These are phyloP conservation scores for Boechera divaricarpa DNA, from an alignment of 345 rosid genomes.

Conservation along the genomic window DNA sequence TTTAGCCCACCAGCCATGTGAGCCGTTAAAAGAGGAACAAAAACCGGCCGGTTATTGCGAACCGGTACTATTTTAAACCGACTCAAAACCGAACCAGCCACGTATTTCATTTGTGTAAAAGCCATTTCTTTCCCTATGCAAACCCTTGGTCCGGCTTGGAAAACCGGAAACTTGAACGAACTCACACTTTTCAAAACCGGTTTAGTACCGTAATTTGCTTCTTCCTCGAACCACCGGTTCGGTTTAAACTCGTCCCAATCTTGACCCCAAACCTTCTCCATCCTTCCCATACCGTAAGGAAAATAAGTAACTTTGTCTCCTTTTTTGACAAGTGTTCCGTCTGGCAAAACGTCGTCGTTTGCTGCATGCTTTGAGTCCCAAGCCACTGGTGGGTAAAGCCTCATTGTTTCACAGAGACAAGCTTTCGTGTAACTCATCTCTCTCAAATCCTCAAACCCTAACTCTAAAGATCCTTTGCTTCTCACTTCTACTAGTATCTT, in stretches of 20 bases:
- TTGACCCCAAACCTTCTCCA: conserved; percentile 73
- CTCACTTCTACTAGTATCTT: conserved; percentile 50
- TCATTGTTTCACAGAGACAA: conserved; percentile 67
- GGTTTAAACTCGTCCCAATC: conserved; percentile 72
- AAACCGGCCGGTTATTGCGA: conserved; percentile 48
- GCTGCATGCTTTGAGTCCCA: conserved; percentile 74
- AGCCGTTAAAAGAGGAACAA: conserved; percentile 68
- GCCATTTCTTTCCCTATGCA: conserved; percentile 83
- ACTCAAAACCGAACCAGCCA: conserved; percentile 54
- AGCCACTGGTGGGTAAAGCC: conserved; percentile 79
- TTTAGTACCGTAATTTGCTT: conserved; percentile 17
- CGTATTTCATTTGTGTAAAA: conserved; percentile 75
- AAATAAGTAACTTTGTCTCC: conserved; percentile 67
- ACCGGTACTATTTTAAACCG: conserved; percentile 54
- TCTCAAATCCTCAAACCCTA: conserved; percentile 51
- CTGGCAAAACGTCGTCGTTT: conserved; percentile 61
- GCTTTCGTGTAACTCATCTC: conserved; percentile 63
- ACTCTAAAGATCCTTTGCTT: conserved; percentile 22
- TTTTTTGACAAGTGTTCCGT: conserved; percentile 59
- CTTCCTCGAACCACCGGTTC: conserved; percentile 53
- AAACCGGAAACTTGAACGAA: conserved; percentile 66
- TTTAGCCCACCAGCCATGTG: conserved; percentile 76
- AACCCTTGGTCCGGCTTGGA: conserved; percentile 79
- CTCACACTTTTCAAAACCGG: conserved; percentile 50
- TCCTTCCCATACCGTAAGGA: conserved; percentile 81